A percentile compares a stretch with the other conserved stretches of the same genome.
Conservation (phyloP, 176 grass and related monocot species). For the Oryza longistaminata region DNA sequence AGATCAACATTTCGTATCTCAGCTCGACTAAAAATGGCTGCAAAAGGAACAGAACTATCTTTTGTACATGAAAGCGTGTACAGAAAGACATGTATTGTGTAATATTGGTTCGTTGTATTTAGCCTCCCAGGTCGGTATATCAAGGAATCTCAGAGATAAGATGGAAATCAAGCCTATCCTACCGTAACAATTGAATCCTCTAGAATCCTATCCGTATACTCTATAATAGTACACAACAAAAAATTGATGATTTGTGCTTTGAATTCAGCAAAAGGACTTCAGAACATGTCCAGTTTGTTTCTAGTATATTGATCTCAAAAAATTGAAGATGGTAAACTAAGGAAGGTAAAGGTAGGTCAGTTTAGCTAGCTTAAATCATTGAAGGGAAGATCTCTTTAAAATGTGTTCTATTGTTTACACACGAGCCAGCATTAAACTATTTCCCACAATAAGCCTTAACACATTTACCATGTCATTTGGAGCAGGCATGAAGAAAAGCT, state of each 20-base stretch:
- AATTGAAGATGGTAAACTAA: not conserved
- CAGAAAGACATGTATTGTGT: no score
- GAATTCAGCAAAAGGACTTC: not conserved
- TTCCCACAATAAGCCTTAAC: not conserved
- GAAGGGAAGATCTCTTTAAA: not conserved
- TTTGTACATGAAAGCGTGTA: not conserved
- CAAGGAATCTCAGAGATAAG: no score
- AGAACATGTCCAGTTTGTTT: not conserved
- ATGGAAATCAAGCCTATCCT: no score
- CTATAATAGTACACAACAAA: no score
- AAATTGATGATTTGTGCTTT: no score
- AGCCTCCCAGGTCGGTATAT: no score
- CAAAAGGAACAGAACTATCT: not conserved
- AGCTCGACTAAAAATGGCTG: no score
- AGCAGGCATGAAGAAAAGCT: constrained; percentile 46
- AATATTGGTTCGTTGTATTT: no score
- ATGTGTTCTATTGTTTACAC: not conserved
- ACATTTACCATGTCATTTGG: not conserved
- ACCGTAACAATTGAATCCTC: no score
- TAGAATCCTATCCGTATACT: no score
- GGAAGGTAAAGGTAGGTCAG: not conserved
- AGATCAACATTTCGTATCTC: no score
- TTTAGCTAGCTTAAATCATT: not conserved
- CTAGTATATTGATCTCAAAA: not conserved
- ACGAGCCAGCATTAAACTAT: not conserved